Evolutionary conservation across 2,329 filamentous ascomycete genomes (phyloP).

Genomic region (Thyridium curvatum): DNA sequence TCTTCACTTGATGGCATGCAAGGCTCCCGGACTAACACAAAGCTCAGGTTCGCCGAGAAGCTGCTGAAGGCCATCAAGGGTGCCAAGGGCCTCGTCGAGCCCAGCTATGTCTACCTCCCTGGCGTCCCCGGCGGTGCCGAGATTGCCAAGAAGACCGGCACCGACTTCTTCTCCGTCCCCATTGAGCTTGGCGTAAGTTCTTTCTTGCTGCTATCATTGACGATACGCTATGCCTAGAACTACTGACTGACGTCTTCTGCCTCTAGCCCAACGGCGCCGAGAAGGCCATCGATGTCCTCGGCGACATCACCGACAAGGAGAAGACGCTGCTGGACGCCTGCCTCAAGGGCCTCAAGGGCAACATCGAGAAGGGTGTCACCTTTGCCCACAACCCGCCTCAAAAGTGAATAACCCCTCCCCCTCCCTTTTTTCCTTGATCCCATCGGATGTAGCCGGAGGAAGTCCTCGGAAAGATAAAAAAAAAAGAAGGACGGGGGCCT

Average conservation of each 20-base stretch:
- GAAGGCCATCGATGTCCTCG: conserved; percentile 77
- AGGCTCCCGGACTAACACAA: conserved; percentile 7
- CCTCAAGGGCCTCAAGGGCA: conserved; percentile 76
- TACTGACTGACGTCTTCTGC: too few species aligned
- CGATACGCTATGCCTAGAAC: too few species aligned
- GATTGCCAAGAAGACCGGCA: conserved; percentile 75
- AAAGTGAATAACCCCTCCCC: conserved; percentile 60
- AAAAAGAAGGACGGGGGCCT: too few species aligned
- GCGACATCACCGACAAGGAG: conserved; percentile 75
- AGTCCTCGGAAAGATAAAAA: too few species aligned
- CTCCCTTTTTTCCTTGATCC: conserved; percentile 10
- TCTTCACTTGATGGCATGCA: neutral
- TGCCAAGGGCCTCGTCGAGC: conserved; percentile 88
- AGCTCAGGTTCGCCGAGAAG: conserved; percentile 81
- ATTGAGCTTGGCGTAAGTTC: conserved; percentile 86
- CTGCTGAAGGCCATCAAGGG: conserved; percentile 83
- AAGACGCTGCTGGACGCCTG: conserved; percentile 75
- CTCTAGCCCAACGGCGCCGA: conserved; percentile 72
- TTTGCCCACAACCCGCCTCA: conserved; percentile 84
- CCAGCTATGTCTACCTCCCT: conserved; percentile 91
- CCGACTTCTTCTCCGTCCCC: conserved; percentile 94
- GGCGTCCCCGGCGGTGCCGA: conserved; percentile 83
- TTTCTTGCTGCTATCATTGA: too few species aligned
- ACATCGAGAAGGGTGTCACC: conserved; percentile 88
- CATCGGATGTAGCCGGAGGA: too few species aligned